These are phyloP conservation scores for Ilyonectria robusta DNA, from an alignment of 2,329 filamentous ascomycete genomes.

Conservation along the genomic window DNA sequence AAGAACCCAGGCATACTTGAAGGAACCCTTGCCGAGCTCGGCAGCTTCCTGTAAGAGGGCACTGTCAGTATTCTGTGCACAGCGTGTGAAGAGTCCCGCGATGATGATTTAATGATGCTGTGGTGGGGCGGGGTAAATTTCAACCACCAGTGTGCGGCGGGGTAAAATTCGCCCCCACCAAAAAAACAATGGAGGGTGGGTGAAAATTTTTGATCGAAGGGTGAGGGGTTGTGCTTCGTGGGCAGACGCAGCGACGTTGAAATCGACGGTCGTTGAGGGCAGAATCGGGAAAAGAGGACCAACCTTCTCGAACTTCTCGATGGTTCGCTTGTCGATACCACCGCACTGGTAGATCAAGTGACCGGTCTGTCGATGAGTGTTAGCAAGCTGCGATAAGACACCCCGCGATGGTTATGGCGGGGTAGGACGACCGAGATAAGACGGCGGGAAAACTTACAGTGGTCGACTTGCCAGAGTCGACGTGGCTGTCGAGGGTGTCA, in stretches of 20 bases:
- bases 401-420: constrained; percentile 36
- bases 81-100: constrained; percentile 27
- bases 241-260: constrained; percentile 26
- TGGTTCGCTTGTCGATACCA: constrained; percentile 99
- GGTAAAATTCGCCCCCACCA: constrained; percentile 38
- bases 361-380: constrained; percentile 68
- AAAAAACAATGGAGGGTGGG: constrained; percentile 30
- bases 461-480: constrained; percentile 99
- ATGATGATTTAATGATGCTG: constrained; percentile 28
- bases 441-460: constrained; percentile 75
- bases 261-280: constrained; percentile 31
- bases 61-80: constrained; percentile 35
- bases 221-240: constrained; percentile 25
- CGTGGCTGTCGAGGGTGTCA: constrained; percentile 74
- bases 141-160: constrained; percentile 37
- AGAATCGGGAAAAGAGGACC: constrained; percentile 52
- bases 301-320: constrained; percentile 99
- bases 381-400: constrained; percentile 28
- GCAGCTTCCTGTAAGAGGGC: constrained; percentile 83
- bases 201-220: constrained; percentile 35
- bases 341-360: constrained; percentile 99
- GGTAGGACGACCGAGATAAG: constrained; percentile 27
- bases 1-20: constrained; percentile 99
- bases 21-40: constrained; percentile 99
- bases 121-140: constrained; percentile 23